Percentiles rank a stretch among this genome's conserved stretches.
Evolutionary conservation across 1,284 basidiomycete species (phyloP).

Genomic region (Pseudozyma pruni): DNA sequence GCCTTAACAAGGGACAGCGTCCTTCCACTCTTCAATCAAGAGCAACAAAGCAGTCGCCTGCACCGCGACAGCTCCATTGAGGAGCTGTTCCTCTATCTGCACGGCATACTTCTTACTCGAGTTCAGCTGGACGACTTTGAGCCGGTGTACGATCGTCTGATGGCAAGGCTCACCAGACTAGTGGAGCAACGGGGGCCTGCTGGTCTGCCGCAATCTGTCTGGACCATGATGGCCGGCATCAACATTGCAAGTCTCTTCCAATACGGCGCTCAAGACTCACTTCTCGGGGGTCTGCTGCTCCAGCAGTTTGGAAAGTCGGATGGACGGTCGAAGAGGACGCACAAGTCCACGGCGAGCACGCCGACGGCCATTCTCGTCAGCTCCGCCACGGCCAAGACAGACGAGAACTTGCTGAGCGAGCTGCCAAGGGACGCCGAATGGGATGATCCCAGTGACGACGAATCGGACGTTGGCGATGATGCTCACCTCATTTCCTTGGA

Average conservation of each 20-base stretch:
- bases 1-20: slow-evolving; percentile 85
- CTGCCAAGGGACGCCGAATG: slow-evolving; percentile 39
- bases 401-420: slow-evolving; percentile 41
- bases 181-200: slow-evolving; percentile 24
- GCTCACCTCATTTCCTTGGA: slow-evolving; percentile 70
- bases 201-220: slow-evolving; percentile 76
- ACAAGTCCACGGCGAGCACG: slow-evolving; percentile 69
- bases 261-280: slow-evolving; percentile 81
- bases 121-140: slow-evolving; percentile 91
- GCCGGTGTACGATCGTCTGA: slow-evolving; percentile 81
- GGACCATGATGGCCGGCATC: slow-evolving; percentile 92
- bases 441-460: slow-evolving; percentile 43
- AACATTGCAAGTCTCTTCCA: slow-evolving; percentile 86
- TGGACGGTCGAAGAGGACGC: slow-evolving; percentile 48
- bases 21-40: slow-evolving; percentile 81
- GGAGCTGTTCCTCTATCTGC: slow-evolving; percentile 88
- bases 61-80: slow-evolving; percentile 78
- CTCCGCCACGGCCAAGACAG: slow-evolving; percentile 49
- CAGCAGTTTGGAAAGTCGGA: slow-evolving; percentile 21
- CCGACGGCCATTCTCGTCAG: slow-evolving; percentile 46
- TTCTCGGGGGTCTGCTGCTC: slow-evolving; percentile 70
- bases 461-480: slow-evolving; percentile 65
- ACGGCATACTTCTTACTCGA: slow-evolving; percentile 94
- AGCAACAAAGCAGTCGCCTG: slow-evolving; percentile 72
- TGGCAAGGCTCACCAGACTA: slow-evolving; percentile 75